A percentile compares a stretch with the other conserved stretches of the same genome.
Conservation (phyloP, 2,329 filamentous ascomycete species). For the Sordariomycetes sp. region DNA sequence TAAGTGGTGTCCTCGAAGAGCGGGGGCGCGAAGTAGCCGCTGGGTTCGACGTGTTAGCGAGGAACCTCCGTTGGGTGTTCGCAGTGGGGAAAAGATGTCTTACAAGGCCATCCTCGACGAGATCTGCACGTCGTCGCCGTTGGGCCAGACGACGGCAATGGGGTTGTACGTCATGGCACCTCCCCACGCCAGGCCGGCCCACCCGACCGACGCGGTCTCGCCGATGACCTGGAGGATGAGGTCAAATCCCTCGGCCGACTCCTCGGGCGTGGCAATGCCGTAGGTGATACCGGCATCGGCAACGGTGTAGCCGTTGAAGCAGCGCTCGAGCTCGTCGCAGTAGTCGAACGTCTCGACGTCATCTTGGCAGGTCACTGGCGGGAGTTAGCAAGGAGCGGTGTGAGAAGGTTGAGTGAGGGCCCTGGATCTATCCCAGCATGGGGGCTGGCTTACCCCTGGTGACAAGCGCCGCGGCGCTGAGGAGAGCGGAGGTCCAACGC, state of each 20-base stretch:
- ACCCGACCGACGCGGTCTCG: conserved; percentile 23
- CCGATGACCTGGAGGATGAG: conserved; percentile 29
- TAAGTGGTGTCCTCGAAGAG: conserved; percentile 19
- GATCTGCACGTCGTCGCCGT: conserved; percentile 23
- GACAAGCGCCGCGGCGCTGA: conserved; percentile 6
- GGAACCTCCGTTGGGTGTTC: neutral
- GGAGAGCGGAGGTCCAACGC: conserved; percentile 5
- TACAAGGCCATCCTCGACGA: conserved; percentile 25
- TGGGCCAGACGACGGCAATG: conserved; percentile 28
- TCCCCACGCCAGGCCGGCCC: conserved; percentile 32
- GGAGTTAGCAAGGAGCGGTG: neutral
- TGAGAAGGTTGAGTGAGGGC: neutral
- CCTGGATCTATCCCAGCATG: too few relatives aligned
- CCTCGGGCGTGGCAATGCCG: conserved; percentile 24
- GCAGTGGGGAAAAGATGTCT: conserved; percentile 2
- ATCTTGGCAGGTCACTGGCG: conserved; percentile 1
- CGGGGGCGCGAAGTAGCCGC: conserved; percentile 22
- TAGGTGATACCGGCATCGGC: conserved; percentile 16
- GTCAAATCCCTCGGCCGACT: conserved; percentile 21
- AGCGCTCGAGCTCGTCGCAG: conserved; percentile 11
- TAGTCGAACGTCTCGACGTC: conserved; percentile 7
- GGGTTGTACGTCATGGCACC: conserved; percentile 33
- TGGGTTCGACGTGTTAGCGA: conserved; percentile 7
- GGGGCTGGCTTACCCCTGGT: conserved; percentile 5
- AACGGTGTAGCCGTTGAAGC: conserved; percentile 14